Conservation (phyloP, 805 yeast genomes). For the Schizosaccharomyces octosporus region DNA sequence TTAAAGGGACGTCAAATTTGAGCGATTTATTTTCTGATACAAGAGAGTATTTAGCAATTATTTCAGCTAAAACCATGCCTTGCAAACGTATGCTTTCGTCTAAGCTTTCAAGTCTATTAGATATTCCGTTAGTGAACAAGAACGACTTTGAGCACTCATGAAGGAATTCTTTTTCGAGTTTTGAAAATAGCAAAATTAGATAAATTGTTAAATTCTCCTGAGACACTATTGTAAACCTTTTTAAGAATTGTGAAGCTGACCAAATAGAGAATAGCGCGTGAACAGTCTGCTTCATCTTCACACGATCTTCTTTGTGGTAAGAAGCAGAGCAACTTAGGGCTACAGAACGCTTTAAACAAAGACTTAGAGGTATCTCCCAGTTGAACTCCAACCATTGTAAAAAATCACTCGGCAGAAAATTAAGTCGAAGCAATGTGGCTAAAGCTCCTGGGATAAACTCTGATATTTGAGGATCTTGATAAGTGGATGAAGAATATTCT, state of each 20-base stretch:
- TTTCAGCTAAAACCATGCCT: neutral
- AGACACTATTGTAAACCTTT: neutral
- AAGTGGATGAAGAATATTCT: neutral
- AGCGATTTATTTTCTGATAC: neutral
- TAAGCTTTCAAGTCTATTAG: neutral
- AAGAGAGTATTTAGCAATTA: neutral
- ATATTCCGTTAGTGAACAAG: neutral
- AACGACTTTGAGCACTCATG: neutral
- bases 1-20: neutral
- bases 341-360: neutral
- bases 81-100: neutral
- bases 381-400: neutral
- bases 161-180: neutral
- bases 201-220: neutral
- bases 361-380: neutral
- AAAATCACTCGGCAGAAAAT: neutral
- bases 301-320: neutral
- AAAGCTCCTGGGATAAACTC: neutral
- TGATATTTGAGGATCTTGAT: too few species aligned
- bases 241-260: neutral
- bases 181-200: neutral
- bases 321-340: neutral
- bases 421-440: neutral
- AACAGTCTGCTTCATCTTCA: neutral
- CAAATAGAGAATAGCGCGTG: neutral